phyloP scores from a whole-genome alignment of 306 rosid genomes.

The Trichosanthes cucumerina region DNA sequence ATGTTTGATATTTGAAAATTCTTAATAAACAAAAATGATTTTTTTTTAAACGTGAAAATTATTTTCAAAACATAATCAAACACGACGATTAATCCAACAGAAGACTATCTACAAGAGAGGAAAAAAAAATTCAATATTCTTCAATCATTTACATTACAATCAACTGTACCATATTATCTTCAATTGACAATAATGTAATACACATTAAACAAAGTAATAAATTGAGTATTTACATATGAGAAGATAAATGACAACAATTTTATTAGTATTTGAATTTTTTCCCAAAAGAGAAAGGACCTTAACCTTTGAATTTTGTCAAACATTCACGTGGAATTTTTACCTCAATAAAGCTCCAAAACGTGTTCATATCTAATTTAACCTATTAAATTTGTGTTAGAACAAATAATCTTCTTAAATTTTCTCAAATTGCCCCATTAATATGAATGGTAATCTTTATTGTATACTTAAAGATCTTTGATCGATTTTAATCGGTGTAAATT shows the following conservation, averaged over 20 bases:
- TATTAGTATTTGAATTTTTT: not conserved
- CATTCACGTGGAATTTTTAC: not conserved
- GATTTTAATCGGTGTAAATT: too few species aligned
- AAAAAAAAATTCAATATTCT: too few species aligned
- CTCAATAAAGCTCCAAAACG: too few species aligned
- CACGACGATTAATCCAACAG: not conserved
- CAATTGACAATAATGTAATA: not conserved
- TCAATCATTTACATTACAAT: not conserved
- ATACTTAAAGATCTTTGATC: too few species aligned
- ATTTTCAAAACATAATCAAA: too few species aligned
- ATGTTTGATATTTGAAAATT: not conserved
- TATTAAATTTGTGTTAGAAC: too few species aligned
- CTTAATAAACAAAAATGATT: not conserved
- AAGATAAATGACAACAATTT: not conserved
- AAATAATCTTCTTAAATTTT: too few species aligned
- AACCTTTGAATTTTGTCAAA: not conserved
- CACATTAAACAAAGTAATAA: not conserved
- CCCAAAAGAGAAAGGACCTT: not conserved
- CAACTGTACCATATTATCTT: not conserved
- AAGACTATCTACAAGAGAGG: not conserved
- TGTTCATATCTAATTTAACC: not conserved
- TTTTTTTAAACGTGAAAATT: too few species aligned
- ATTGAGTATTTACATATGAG: not conserved
- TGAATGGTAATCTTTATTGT: too few species aligned
- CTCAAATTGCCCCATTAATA: too few species aligned